These are phyloP conservation scores for Pezicula neosporulosa DNA, from an alignment of 2,329 filamentous ascomycete species.

Conservation along the genomic window DNA sequence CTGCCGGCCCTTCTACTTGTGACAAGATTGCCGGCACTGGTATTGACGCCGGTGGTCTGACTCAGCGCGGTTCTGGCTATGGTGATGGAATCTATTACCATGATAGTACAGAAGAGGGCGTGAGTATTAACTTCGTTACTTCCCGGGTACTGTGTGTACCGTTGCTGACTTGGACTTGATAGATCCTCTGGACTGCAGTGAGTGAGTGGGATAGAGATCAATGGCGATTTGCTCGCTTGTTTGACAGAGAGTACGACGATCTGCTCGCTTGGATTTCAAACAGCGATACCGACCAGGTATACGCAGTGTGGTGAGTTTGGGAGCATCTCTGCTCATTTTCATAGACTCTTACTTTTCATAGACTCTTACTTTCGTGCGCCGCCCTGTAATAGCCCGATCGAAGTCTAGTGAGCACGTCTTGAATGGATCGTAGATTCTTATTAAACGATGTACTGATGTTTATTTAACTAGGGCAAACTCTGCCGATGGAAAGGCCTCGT, in stretches of 20 bases:
- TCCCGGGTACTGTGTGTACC: too few species aligned
- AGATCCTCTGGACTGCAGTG: constrained; percentile 9
- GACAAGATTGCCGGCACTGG: constrained; percentile 21
- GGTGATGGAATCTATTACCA: constrained; percentile 29
- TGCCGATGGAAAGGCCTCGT: too few species aligned
- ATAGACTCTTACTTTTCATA: too few species aligned
- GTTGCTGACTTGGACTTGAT: too few species aligned
- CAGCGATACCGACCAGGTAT: not conserved
- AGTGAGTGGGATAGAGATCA: constrained; percentile 21
- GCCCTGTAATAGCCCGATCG: too few species aligned
- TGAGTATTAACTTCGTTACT: too few species aligned
- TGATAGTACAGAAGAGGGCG: constrained; percentile 10
- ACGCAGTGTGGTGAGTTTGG: not conserved
- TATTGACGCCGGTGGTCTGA: constrained; percentile 18
- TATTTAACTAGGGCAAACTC: too few species aligned
- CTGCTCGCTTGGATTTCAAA: constrained; percentile 19
- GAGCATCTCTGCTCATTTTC: too few species aligned
- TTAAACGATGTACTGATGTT: too few species aligned
- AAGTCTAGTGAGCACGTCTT: too few species aligned
- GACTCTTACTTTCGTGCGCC: too few species aligned
- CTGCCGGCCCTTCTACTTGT: constrained; percentile 3
- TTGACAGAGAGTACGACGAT: constrained; percentile 13
- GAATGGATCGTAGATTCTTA: too few species aligned
- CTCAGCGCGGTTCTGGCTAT: constrained; percentile 25
- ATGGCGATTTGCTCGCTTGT: constrained; percentile 20